Conservation (phyloP, 331 rosid genomes). For the Phaseolus coccineus region DNA sequence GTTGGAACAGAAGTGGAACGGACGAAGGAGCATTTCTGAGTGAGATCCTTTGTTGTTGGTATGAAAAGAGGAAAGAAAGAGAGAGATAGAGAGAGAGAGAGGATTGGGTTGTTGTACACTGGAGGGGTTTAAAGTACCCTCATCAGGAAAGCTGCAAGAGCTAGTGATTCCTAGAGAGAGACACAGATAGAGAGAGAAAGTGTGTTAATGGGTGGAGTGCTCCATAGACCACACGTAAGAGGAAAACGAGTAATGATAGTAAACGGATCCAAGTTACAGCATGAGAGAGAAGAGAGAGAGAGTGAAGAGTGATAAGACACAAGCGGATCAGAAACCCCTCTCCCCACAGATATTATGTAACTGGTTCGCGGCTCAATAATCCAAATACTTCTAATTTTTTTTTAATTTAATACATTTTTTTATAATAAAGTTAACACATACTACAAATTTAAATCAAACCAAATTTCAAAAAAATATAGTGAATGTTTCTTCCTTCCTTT, state of each 20-base stretch:
- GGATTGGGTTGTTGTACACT: constrained; percentile 17
- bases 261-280: constrained; percentile 24
- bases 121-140: constrained; percentile 46
- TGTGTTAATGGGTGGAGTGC: constrained; percentile 9
- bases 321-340: constrained; percentile 12
- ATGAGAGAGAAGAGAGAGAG: neutral
- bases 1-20: constrained; percentile 22
- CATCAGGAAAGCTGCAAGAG: constrained; percentile 10
- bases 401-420: no score
- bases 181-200: neutral
- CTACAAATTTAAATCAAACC: no score
- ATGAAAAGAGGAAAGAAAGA: constrained; percentile 17
- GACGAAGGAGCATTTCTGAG: constrained; percentile 26
- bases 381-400: no score
- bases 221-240: constrained; percentile 19
- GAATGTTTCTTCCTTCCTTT: no score
- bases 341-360: neutral
- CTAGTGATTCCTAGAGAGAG: constrained; percentile 21
- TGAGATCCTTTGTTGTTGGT: constrained; percentile 22
- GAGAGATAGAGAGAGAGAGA: neutral
- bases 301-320: constrained; percentile 10
- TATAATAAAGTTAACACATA: no score
- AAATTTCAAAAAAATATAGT: no score
- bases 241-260: neutral
- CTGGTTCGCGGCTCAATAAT: neutral